phyloP scores from a whole-genome alignment of 305 asterid genomes.

The Fraxinus paxiana region DNA sequence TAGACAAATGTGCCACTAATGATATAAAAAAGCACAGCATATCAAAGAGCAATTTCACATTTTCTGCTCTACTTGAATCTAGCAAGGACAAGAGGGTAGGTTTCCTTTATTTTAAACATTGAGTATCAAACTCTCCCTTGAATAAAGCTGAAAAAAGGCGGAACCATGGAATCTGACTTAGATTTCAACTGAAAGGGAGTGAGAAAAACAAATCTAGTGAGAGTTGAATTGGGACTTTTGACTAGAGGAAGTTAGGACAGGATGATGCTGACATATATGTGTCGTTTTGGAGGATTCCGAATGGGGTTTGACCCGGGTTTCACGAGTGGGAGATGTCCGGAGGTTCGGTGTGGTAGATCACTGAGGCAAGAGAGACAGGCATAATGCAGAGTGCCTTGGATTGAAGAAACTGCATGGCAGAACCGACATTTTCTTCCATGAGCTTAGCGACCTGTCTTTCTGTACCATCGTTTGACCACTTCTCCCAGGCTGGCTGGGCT shows the following conservation, averaged over 20 bases:
- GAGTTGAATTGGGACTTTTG: constrained; percentile 15
- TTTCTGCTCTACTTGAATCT: constrained; percentile 40
- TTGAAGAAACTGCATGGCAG: constrained; percentile 58
- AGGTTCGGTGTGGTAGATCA: constrained; percentile 47
- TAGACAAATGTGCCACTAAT: constrained; percentile 47
- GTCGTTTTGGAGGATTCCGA: constrained; percentile 26
- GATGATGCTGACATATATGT: background rate
- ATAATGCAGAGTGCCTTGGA: constrained; percentile 52
- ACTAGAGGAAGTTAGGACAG: constrained; percentile 18
- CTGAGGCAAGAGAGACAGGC: constrained; percentile 52
- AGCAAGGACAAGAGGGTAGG: constrained; percentile 38
- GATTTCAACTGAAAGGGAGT: constrained; percentile 52
- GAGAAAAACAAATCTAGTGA: constrained; percentile 7
- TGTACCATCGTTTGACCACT: constrained; percentile 57
- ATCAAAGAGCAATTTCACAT: constrained; percentile 42
- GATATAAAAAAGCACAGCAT: constrained; percentile 34
- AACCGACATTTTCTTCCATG: constrained; percentile 57
- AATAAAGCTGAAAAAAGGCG: constrained; percentile 29
- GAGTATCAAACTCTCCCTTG: constrained; percentile 20
- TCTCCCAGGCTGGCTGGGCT: constrained; percentile 54
- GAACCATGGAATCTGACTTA: constrained; percentile 38
- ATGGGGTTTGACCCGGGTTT: constrained; percentile 40
- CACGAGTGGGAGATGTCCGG: constrained; percentile 38
- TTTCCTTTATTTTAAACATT: constrained; percentile 35
- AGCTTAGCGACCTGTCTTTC: constrained; percentile 54